Conservation (phyloP, 1,139 yeast species). For the Yamadazyma oceani region DNA sequence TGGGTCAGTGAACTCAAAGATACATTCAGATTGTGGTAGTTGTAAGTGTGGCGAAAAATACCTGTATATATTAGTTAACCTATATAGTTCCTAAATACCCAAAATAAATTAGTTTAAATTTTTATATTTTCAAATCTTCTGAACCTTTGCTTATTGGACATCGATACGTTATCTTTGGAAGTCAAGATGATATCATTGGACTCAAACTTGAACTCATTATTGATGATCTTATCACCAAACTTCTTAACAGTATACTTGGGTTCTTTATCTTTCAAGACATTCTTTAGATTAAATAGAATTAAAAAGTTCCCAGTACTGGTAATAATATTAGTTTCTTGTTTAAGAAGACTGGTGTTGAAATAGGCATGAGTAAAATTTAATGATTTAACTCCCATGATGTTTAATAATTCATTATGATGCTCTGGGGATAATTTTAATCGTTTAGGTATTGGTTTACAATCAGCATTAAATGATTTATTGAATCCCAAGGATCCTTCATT, state of each 20-base stretch:
- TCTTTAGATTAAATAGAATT: slow-evolving; percentile 74
- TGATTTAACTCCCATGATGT: slow-evolving; percentile 46
- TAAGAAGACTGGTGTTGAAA: slow-evolving; percentile 67
- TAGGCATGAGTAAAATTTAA: slow-evolving; percentile 69
- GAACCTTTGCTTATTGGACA: slow-evolving; percentile 60
- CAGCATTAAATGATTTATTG: slow-evolving; percentile 60
- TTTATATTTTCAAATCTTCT: slow-evolving; percentile 37
- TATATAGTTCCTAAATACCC: not conserved
- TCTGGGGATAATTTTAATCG: slow-evolving; percentile 70
- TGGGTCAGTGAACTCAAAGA: slow-evolving; percentile 65
- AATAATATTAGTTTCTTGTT: slow-evolving; percentile 69
- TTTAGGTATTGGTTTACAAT: slow-evolving; percentile 67
- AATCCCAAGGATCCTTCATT: slow-evolving; percentile 67
- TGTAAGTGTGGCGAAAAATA: not conserved
- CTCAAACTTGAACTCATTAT: slow-evolving; percentile 77
- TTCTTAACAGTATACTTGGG: slow-evolving; percentile 64
- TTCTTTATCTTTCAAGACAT: slow-evolving; percentile 48
- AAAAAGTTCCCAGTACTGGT: slow-evolving; percentile 82
- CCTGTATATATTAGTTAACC: not conserved
- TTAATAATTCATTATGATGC: slow-evolving; percentile 64
- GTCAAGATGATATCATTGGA: slow-evolving; percentile 71
- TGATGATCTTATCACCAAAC: slow-evolving; percentile 63
- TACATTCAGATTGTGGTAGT: slow-evolving; percentile 45
- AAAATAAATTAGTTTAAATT: not conserved
- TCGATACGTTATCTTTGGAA: slow-evolving; percentile 66